Base-by-base conservation (phyloP, 495 filamentous ascomycete species). In the Pyrenula aspistea region DNA sequence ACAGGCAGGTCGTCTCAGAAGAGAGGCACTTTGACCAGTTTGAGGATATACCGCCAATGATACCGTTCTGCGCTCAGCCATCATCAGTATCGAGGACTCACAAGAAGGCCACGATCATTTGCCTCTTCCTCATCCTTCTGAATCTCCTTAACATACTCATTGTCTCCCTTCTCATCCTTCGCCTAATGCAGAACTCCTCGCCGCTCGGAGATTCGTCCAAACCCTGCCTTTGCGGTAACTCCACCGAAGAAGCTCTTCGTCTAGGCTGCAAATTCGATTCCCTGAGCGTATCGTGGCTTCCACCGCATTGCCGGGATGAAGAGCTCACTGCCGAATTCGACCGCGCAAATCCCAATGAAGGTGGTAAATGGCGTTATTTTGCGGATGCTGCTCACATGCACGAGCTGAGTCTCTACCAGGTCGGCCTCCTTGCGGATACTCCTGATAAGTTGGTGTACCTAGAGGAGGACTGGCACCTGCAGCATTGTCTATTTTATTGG, bases 401-500 rank as follows among this genome's bases (percentile, higher is more conserved):
- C 8, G 31, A 42, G 48, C 53, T 25, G 53, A 47, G 42, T 11
- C 22, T 61, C 12, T 47, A 22, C 8, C 55, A 55, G 12, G 42
- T 19, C 1, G 8, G 24, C 51, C 3, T 57, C 36, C 31, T 55
- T 25, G 55, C 22, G 12, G 56, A 55, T 20, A 48, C 24, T 42
- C 31, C 31, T 42, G 31, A 42, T 8, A 42, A 42, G 31, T 8
- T 8, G 15, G 31, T 15, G 31, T 42, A 42, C 31, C 31, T 42
- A 15, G 31, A 42, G 31, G 31, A 20, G 21, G 52, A 55, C n/a
- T 61, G 59, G 59, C 59, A 61, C 42, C 12, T 58, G 2, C 55
- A n/a, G 12, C 59, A 61, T 36, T 61, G 59, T 47, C 1, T 58
- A 10, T 61, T 57, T 22, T 61, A 61, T 49, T 61, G 59, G 59